Evolutionary conservation across 2,329 filamentous ascomycete species (phyloP), one percentile per base, ranked within the genome.

Genomic region (Fusarium liriodendri): DNA sequence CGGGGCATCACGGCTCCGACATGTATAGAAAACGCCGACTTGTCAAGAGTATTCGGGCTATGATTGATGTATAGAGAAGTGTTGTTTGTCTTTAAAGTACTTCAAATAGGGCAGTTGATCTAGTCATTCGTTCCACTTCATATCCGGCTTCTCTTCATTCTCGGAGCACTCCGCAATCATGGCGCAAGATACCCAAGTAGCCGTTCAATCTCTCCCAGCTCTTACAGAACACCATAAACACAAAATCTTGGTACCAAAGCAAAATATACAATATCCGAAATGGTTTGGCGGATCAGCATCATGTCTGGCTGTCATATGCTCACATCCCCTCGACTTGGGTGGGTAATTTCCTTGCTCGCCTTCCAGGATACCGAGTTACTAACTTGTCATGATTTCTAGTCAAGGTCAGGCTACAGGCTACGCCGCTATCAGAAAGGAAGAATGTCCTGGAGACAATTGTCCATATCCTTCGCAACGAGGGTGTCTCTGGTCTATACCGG

Each of bases 251-350:
- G 9, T 20, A 14, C 58, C 33, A 11, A 58, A 25, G 16, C 59
- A 57, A 25, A 10, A 40, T 22, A 52, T 61, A 6, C 50, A 68
- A 27, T 72, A 68, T 55, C 70, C 70, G 4, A 71, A 71, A 29
- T 72, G 70, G 70, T 66, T 72, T 27, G 67, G 64, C 2, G 70
- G 64, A 5, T 68, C 67, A 25, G 64, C 70, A 32, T 71, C 70
- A 35, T 71, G 70, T 25, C 61, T 72, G 16, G 70, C 70, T 22
- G 70, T 72, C 11, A 57, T 67, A 29, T 60, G 62, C 29, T 72
- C 70, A 6, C 70, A 70, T 40, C 70, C 70, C 5, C 64, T 70
- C 20, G 67, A 70, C 59, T 52, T 72, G 10, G 52, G 70, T 72
- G 55, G 5, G 38, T 18, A 16, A 33, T 13, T 13, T 40, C 14